Percentiles rank a stretch among this genome's conserved stretches.
These are phyloP conservation scores for Hibiscus syriacus DNA, from an alignment of 345 rosid genomes.

Conservation along the genomic window DNA sequence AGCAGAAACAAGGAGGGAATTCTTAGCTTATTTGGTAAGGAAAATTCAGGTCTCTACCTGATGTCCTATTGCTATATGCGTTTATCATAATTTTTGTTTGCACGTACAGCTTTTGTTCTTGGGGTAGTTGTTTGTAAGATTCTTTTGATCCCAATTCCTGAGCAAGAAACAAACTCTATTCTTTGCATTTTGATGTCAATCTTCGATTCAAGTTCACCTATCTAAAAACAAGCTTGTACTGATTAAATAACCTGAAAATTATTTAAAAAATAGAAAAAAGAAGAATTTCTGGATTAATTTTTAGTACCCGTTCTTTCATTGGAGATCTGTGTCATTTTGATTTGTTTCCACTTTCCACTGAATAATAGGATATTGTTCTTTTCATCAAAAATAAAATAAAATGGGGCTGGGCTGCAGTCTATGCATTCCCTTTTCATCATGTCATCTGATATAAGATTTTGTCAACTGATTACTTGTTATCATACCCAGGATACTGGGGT, in stretches of 20 bases:
- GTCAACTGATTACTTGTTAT: slow-evolving; percentile 6
- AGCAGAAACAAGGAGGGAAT: slow-evolving; percentile 89
- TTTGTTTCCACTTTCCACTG: not conserved
- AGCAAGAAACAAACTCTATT: not conserved
- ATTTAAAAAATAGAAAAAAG: too few relatives aligned
- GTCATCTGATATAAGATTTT: not conserved
- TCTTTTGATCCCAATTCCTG: not conserved
- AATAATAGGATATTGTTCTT: not conserved
- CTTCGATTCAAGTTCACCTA: not conserved
- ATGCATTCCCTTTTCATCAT: not conserved
- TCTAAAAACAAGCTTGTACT: not conserved
- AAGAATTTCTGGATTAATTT: not conserved
- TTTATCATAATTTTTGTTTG: not conserved
- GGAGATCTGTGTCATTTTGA: not conserved
- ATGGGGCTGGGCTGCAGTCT: not conserved
- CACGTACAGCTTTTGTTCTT: not conserved
- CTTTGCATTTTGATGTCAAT: not conserved
- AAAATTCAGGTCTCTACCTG: not conserved
- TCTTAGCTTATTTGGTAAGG: slow-evolving; percentile 67
- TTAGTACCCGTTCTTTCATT: not conserved
- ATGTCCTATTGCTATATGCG: not conserved
- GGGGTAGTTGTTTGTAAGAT: not conserved
- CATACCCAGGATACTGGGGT: slow-evolving; percentile 79
- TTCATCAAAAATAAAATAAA: not conserved
- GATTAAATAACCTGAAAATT: not conserved